These are phyloP conservation scores for Somion occarium DNA, from an alignment of 1,284 basidiomycete species.

Conservation along the genomic window DNA sequence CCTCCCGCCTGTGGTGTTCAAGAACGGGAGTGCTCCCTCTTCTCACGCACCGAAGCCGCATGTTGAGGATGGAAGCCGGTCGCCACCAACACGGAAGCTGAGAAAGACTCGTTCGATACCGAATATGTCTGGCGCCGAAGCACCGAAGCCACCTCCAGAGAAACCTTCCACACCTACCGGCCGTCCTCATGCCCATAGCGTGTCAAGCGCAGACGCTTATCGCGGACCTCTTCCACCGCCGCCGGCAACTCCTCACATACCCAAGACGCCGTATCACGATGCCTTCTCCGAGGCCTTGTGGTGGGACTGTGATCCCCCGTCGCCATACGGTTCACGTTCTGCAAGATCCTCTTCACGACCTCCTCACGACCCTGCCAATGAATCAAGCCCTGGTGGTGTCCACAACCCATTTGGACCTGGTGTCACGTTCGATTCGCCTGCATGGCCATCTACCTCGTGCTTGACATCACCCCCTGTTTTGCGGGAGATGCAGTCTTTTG, in stretches of 20 bases:
- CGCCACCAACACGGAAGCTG: constrained; percentile 42
- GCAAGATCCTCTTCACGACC: constrained; percentile 21
- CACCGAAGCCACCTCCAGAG: constrained; percentile 9
- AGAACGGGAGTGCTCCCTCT: constrained; percentile 24
- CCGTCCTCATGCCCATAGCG: constrained; percentile 71
- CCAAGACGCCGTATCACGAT: constrained; percentile 36
- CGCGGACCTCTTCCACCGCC: constrained; percentile 23
- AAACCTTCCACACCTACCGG: constrained; percentile 35
- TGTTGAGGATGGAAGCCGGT: constrained; percentile 22
- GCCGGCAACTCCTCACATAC: constrained; percentile 2
- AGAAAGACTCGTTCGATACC: constrained; percentile 70
- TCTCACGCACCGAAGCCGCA: constrained; percentile 14
- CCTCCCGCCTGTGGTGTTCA: constrained; percentile 49
- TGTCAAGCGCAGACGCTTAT: constrained; percentile 64
- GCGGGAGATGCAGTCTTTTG: constrained; percentile 78
- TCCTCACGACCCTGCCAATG: constrained; percentile 9
- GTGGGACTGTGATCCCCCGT: constrained; percentile 39
- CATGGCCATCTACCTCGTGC: constrained; percentile 33
- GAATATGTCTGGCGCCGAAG: constrained; percentile 35
- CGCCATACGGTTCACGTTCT: constrained; percentile 33
- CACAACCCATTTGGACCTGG: constrained; percentile 60
- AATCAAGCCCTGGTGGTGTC: constrained; percentile 27
- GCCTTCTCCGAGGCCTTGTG: constrained; percentile 64
- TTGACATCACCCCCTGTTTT: constrained; percentile 44
- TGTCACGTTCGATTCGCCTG: constrained; percentile 57